phyloP scores from a whole-genome alignment of 345 rosid genomes.

The Citrus medica region DNA sequence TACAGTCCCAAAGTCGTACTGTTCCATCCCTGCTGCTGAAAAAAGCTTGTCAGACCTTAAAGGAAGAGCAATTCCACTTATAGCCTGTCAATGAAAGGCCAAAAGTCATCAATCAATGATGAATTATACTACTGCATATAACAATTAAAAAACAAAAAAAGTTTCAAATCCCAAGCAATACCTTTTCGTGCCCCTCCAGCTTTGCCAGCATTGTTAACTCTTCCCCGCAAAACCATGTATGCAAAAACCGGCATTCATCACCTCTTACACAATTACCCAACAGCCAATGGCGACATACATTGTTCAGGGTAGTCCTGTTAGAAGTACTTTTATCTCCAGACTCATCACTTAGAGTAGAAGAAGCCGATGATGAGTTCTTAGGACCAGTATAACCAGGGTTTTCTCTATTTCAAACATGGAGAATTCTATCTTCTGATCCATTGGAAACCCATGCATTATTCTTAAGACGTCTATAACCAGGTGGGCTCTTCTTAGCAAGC shows the following conservation, averaged over 20 bases:
- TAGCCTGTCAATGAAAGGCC: conserved; percentile 16
- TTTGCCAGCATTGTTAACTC: conserved; percentile 30
- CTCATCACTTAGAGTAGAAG: background rate
- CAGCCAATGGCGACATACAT: conserved; percentile 24
- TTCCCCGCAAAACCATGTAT: conserved; percentile 25
- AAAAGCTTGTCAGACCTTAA: conserved; percentile 50
- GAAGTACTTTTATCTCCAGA: background rate
- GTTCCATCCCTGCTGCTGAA: conserved; percentile 50
- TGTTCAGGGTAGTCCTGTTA: background rate
- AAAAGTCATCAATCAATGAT: background rate
- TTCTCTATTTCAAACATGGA: background rate
- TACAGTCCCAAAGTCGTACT: conserved; percentile 50
- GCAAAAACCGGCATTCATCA: conserved; percentile 27
- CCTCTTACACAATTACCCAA: conserved; percentile 27
- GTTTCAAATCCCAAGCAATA: background rate
- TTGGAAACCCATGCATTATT: background rate
- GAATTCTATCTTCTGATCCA: background rate
- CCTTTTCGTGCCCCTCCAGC: conserved; percentile 35
- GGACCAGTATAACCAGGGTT: background rate
- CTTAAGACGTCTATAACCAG: background rate
- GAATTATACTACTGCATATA: background rate
- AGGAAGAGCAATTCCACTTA: conserved; percentile 53
- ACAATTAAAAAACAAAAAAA: no score
- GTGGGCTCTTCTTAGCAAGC: background rate
- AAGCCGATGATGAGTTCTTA: background rate